Evolutionary conservation across 2,329 filamentous ascomycete genomes (phyloP).

Genomic region (Pestalotiopsis sp.): DNA sequence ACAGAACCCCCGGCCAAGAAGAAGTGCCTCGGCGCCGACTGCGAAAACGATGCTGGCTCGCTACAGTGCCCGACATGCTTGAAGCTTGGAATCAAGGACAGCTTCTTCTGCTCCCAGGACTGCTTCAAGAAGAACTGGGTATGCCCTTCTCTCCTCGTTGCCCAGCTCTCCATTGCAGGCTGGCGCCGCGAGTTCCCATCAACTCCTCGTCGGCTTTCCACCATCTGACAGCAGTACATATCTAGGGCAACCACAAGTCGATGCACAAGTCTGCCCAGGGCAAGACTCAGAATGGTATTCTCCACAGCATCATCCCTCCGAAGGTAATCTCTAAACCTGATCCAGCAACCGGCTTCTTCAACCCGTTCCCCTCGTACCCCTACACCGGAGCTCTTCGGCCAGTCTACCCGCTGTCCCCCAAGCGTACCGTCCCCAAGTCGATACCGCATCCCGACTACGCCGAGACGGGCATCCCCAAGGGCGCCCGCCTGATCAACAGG

Average conservation of each 20-base stretch:
- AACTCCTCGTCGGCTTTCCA: conserved; percentile 5
- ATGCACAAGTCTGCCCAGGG: conserved; percentile 71
- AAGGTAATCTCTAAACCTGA: conserved; percentile 89
- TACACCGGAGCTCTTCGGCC: conserved; percentile 84
- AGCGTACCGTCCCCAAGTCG: conserved; percentile 73
- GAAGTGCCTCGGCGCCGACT: conserved; percentile 82
- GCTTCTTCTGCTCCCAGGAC: conserved; percentile 97
- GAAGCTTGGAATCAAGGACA: conserved; percentile 84
- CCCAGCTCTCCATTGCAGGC: conserved; percentile 6
- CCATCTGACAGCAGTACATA: background rate
- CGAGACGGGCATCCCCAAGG: conserved; percentile 74
- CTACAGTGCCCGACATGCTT: conserved; percentile 95
- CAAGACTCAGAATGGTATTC: conserved; percentile 61
- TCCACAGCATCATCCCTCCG: conserved; percentile 75
- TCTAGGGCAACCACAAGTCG: conserved; percentile 78
- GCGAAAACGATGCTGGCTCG: conserved; percentile 80
- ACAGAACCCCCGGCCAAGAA: conserved; percentile 58
- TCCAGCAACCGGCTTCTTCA: conserved; percentile 86
- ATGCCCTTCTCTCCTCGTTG: conserved; percentile 36
- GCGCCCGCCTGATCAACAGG: conserved; percentile 64
- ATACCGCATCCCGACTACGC: conserved; percentile 90
- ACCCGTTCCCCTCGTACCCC: conserved; percentile 87
- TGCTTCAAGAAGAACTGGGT: conserved; percentile 99
- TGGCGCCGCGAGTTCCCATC: background rate
- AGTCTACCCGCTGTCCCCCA: conserved; percentile 80